Conservation (phyloP, 2,329 filamentous ascomycete genomes). For the Juglanconis oblonga region DNA sequence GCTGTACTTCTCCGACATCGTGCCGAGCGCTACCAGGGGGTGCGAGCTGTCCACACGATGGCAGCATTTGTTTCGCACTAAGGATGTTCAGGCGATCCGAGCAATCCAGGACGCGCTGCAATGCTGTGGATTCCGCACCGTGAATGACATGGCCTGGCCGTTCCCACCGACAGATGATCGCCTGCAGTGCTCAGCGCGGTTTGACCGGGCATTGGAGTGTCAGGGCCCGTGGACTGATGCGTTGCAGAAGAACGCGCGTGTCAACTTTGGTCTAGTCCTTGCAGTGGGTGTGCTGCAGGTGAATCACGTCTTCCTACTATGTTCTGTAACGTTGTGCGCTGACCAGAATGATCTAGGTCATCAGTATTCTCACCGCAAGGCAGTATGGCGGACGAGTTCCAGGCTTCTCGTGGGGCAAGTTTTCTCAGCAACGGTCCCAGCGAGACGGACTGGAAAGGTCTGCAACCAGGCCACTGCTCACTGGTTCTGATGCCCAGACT, state of each 20-base stretch:
- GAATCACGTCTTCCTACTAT: not conserved
- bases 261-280: constrained; percentile 54
- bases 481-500: not conserved
- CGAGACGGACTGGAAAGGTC: not conserved
- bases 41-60: constrained; percentile 58
- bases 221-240: constrained; percentile 53
- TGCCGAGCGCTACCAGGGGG: constrained; percentile 31
- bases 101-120: constrained; percentile 62
- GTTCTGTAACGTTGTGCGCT: not conserved
- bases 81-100: constrained; percentile 49
- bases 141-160: constrained; percentile 61
- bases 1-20: constrained; percentile 34
- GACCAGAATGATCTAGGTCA: not conserved
- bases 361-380: constrained; percentile 4
- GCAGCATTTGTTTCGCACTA: constrained; percentile 48
- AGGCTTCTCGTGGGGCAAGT: not conserved
- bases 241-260: constrained; percentile 50
- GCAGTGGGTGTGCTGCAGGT: constrained; percentile 57
- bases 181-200: constrained; percentile 41
- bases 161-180: constrained; percentile 39
- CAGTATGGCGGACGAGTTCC: not conserved
- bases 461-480: constrained; percentile 10
- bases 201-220: constrained; percentile 46
- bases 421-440: not conserved
- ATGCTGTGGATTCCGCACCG: constrained; percentile 63